A percentile compares a stretch with the other conserved stretches of the same genome.
These are phyloP conservation scores for Ettlia oleoabundans DNA, from an alignment of 139 green algal genomes.

Conservation along the genomic window DNA sequence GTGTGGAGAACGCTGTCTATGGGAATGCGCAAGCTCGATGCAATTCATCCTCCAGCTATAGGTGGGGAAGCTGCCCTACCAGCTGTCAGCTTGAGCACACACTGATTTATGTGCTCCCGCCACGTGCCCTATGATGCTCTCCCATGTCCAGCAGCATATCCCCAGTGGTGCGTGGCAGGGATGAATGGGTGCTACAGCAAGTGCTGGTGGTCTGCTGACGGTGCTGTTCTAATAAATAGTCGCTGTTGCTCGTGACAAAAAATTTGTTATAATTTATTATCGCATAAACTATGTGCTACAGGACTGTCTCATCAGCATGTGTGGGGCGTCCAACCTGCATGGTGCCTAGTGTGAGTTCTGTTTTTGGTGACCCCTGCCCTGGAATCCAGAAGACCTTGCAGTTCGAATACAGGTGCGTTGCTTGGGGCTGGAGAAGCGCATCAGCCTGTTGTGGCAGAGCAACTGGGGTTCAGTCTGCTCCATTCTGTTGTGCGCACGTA, in stretches of 20 bases:
- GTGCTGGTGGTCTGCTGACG: no score
- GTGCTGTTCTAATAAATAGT: not conserved
- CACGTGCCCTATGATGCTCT: no score
- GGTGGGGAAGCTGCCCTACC: not conserved
- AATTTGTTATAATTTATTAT: not conserved
- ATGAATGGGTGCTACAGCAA: no score
- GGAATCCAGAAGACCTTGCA: not conserved
- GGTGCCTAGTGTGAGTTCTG: not conserved
- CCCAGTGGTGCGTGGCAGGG: no score
- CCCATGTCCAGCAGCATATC: no score
- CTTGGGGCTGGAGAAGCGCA: no score
- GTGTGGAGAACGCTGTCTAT: conserved; percentile 12
- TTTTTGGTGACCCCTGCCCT: conserved; percentile 23
- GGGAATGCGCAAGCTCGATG: not conserved
- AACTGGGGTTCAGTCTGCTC: not conserved
- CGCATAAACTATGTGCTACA: not conserved
- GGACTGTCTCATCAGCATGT: not conserved
- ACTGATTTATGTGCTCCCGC: not conserved
- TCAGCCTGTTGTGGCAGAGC: not conserved
- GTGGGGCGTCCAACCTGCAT: not conserved
- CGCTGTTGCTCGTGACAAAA: not conserved
- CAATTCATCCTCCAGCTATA: conserved; percentile 9
- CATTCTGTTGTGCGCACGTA: not conserved
- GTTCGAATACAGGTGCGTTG: conserved; percentile 15
- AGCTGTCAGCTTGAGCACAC: not conserved